These are phyloP conservation scores for Globisporangium nagaii DNA, from an alignment of 352 stramenopile species.

Conservation along the genomic window DNA sequence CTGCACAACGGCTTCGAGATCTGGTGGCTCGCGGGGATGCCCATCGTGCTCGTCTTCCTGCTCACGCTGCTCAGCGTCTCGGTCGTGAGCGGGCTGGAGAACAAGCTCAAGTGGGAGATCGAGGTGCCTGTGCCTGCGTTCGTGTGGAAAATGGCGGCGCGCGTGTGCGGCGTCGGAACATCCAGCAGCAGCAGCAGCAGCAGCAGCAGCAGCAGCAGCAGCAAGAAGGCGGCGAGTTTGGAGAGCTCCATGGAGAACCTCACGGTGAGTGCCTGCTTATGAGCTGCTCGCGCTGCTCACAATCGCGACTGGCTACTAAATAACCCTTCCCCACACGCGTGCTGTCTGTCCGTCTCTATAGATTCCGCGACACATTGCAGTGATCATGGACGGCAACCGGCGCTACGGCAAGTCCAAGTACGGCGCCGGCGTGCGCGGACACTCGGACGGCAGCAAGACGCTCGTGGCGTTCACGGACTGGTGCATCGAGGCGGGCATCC, in stretches of 20 bases:
- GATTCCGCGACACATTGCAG: conserved; percentile 87
- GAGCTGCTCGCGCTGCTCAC: too few relatives aligned
- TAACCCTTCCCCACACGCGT: too few relatives aligned
- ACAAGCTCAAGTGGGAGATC: conserved; percentile 26
- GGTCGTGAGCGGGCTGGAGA: conserved; percentile 48
- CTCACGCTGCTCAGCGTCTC: conserved; percentile 74
- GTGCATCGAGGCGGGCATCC: conserved; percentile 91
- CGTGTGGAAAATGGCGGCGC: conserved; percentile 13
- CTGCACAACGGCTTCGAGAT: conserved; percentile 85
- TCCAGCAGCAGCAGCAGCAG: too few relatives aligned
- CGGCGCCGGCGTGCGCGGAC: conserved; percentile 74
- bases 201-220: too few relatives aligned
- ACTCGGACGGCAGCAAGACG: conserved; percentile 94
- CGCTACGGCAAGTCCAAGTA: conserved; percentile 89
- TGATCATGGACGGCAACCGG: conserved; percentile 97
- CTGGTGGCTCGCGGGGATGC: conserved; percentile 82
- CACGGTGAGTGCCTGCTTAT: conserved; percentile 13
- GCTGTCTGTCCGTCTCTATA: conserved; percentile 4
- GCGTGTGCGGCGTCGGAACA: conserved; percentile 6
- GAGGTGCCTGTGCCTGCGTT: conserved; percentile 13
- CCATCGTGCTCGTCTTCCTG: conserved; percentile 61
- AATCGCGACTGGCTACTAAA: too few relatives aligned
- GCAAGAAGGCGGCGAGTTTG: background rate
- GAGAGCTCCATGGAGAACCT: conserved; percentile 11
- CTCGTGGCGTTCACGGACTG: conserved; percentile 95